Evolutionary conservation across 768 basidiomycete genomes (phyloP), one percentile per base, ranked within the genome.

Genomic region (Roridomyces roridus): DNA sequence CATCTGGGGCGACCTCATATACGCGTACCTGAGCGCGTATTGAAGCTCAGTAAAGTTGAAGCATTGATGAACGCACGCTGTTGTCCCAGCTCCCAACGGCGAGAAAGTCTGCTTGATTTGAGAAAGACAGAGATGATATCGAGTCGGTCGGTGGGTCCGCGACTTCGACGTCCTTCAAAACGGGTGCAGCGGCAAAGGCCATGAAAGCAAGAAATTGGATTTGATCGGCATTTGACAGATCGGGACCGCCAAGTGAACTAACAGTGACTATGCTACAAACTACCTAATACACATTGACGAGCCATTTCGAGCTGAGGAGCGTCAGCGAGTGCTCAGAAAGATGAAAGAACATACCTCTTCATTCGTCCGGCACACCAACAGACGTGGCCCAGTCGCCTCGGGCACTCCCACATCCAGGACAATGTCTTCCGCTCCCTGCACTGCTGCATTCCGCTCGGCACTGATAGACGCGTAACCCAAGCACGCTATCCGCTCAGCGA

Each of bases 61-160:
- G 28, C 23, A 15, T 1, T 20, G 25, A 20, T 12, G 18, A 5
- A 70, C 79, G 29, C 31, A 89, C 89, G 70, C 87, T 84, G 68
- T 87, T 88, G 67, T 86, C 85, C 91, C 91, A 92, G 56, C 82
- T 83, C 25, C 80, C 88, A 1, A 88, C 89, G 0, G 91, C 90
- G 24, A 92, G 80, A 60, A 86, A 85, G 65, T 91, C 87, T 2
- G 83, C 60, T 17, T 60, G 49, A 20, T n/a, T 26, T 11, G 59
- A 55, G 50, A 55, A 92, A 0, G 83, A 69, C 20, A 92, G 70
- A 0, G 80, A 74, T 0, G 88, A 89, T 57, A 90, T 85, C 14
- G 87, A 87, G 64, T 92, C 91, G 2, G 75, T 53, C 2, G 88
- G 88, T 0, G 87, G 84, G 42, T 88, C 82, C 9, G 75, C 66